Evolutionary conservation across 2,329 filamentous ascomycete genomes (phyloP).

Genomic region (Sordariomycetes sp.): DNA sequence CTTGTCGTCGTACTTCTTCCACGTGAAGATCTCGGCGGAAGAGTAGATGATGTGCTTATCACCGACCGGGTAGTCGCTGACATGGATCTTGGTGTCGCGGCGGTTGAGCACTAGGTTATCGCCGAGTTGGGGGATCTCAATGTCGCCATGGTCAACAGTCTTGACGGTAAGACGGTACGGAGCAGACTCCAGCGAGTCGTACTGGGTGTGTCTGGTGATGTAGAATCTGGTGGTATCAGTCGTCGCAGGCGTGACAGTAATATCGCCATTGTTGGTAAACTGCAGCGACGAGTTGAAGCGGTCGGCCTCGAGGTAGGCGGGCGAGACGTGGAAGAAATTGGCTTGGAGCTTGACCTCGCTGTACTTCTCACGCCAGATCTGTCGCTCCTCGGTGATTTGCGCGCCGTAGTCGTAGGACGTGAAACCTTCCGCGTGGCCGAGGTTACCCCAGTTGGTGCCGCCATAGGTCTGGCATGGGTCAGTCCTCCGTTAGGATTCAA

Average conservation of each 20-base stretch:
- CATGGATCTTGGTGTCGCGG: slow-evolving; percentile 6
- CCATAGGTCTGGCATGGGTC: slow-evolving; percentile 43
- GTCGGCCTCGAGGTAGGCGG: slow-evolving; percentile 4
- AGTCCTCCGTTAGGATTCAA: neutral
- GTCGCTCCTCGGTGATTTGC: slow-evolving; percentile 6
- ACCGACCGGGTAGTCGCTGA: slow-evolving; percentile 47
- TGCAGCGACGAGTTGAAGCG: slow-evolving; percentile 4
- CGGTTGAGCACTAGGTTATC: slow-evolving; percentile 29
- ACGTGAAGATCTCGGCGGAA: slow-evolving; percentile 57
- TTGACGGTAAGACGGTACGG: slow-evolving; percentile 4
- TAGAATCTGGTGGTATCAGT: slow-evolving; percentile 6
- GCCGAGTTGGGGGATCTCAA: slow-evolving; percentile 5
- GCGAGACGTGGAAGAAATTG: slow-evolving; percentile 5
- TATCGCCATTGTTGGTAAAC: slow-evolving; percentile 3
- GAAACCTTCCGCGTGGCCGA: slow-evolving; percentile 50
- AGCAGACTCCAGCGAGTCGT: slow-evolving; percentile 1
- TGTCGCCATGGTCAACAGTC: slow-evolving; percentile 19
- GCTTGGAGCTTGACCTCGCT: slow-evolving; percentile 7
- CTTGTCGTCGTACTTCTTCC: slow-evolving; percentile 48
- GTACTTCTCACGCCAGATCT: slow-evolving; percentile 19
- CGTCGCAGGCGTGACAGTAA: slow-evolving; percentile 4
- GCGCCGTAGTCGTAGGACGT: slow-evolving; percentile 7
- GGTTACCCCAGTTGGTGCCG: slow-evolving; percentile 71
- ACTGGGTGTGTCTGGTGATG: slow-evolving; percentile 5
- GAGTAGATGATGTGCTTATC: slow-evolving; percentile 52